phyloP scores from a whole-genome alignment of 805 yeast species.

The Pichia occidentalis region DNA sequence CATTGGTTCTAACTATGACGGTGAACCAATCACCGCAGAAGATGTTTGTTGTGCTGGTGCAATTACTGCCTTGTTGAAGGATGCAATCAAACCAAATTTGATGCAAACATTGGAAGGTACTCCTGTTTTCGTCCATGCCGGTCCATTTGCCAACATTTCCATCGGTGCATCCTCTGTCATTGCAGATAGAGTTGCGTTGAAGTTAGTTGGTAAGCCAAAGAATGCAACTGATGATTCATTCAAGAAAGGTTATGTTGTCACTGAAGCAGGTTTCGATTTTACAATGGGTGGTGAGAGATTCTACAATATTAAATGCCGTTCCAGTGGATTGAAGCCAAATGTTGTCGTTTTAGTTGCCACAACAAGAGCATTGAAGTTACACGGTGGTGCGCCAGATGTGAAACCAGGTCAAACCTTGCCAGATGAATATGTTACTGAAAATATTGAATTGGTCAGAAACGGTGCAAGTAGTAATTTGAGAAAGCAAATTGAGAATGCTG shows the following conservation, averaged over 20 bases:
- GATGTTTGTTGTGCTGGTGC: slow-evolving; percentile 87
- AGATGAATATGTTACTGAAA: slow-evolving; percentile 63
- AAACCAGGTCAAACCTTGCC: slow-evolving; percentile 80
- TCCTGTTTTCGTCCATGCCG: slow-evolving; percentile 82
- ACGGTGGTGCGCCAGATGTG: slow-evolving; percentile 86
- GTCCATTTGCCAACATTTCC: slow-evolving; percentile 83
- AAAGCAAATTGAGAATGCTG: slow-evolving; percentile 71
- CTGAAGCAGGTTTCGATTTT: slow-evolving; percentile 87
- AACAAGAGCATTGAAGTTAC: slow-evolving; percentile 75
- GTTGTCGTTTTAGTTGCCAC: slow-evolving; percentile 79
- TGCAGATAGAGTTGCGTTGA: slow-evolving; percentile 78
- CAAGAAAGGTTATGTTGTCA: slow-evolving; percentile 64
- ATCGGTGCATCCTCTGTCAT: slow-evolving; percentile 81
- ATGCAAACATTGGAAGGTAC: slow-evolving; percentile 89
- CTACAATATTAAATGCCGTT: slow-evolving; percentile 73
- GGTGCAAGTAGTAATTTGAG: slow-evolving; percentile 67
- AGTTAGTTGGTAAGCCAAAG: slow-evolving; percentile 53
- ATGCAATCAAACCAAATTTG: slow-evolving; percentile 76
- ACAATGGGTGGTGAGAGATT: slow-evolving; percentile 92
- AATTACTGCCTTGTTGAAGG: slow-evolving; percentile 71
- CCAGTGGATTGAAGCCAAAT: slow-evolving; percentile 75
- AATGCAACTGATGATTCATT: slow-evolving; percentile 30
- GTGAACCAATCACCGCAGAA: slow-evolving; percentile 74
- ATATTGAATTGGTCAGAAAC: slow-evolving; percentile 56
- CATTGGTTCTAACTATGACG: slow-evolving; percentile 59